Base-by-base conservation (phyloP, 306 rosid species). In the Rosa chinensis region DNA sequence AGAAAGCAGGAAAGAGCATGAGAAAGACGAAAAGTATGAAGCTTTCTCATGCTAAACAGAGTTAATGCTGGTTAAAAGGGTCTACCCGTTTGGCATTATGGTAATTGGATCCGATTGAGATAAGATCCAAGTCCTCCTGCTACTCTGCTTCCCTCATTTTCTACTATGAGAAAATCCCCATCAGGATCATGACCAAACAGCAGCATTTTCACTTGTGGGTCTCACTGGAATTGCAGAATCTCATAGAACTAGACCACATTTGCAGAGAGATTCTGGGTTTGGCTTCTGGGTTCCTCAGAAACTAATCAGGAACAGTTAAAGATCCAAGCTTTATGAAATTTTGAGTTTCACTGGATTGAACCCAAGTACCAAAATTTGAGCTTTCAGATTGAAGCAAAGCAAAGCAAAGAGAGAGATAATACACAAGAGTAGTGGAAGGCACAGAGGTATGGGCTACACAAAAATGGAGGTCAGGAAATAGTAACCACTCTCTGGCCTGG, bases 11-110 rank as follows among this genome's bases (percentile, higher is more conserved):
- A 62, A 45, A 90, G 91, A 87, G 97, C 92, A 89, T 86, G 93
- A 87, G 86, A 89, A 84, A 88, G 92, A 85, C 81, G 80, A 79
- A 90, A 81, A 75, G 45, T 79, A 70, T 62, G 43, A 58, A 77
- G 88, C 85, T 81, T 93, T 90, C 94, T 96, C 98, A 96, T 93
- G 96, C 98, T 91, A 73, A 81, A 82, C 79, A 82, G 18, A 50
- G 44, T 37, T 47, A 71, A 61, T 59, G 70, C 62, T 53, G 52
- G 79, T 48, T 56, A 53, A 64, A 83, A 79, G 82, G 80, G 78
- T 74, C 80, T 82, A 92, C 84, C 91, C 91, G 87, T 88, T 74
- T 81, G 97, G 81, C 98, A 87, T 90, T 87, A 79, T 86, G 77
- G 77, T 58, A 81, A 69, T 79, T 66, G 76, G 82, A 86, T 61